Conservation (phyloP, 2,329 filamentous ascomycete species). For the Xylaria sp. region DNA sequence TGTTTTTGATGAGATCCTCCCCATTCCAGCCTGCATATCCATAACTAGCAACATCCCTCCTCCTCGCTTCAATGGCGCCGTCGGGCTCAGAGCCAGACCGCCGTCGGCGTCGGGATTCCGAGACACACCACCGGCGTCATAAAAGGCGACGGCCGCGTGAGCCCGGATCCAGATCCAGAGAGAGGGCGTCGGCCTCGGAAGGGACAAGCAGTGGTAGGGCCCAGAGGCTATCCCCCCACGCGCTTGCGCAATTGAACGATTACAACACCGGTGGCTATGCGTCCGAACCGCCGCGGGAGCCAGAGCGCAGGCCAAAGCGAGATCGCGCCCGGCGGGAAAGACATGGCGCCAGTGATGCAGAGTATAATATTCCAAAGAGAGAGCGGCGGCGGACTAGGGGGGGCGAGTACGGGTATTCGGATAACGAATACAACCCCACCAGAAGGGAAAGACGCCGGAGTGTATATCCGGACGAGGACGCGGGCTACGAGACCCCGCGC, state of each 20-base stretch:
- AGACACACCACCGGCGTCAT: conserved; percentile 39
- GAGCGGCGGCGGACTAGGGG: conserved; percentile 15
- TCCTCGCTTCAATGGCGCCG: conserved; percentile 36
- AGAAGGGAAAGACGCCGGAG: conserved; percentile 25
- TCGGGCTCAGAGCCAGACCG: conserved; percentile 30
- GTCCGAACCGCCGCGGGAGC: conserved; percentile 46
- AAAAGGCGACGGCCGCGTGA: conserved; percentile 41
- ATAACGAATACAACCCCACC: conserved; percentile 24
- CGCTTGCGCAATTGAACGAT: conserved; percentile 67
- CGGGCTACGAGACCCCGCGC: conserved; percentile 26
- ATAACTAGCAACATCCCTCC: neutral
- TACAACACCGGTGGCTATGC: conserved; percentile 52
- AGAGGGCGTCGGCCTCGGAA: conserved; percentile 40
- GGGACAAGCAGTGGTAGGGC: conserved; percentile 35
- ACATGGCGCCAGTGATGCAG: conserved; percentile 29
- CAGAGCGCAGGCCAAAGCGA: conserved; percentile 43
- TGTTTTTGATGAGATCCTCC: neutral
- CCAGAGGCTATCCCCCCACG: conserved; percentile 51
- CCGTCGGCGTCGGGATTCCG: conserved; percentile 32
- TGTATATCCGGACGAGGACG: conserved; percentile 28
- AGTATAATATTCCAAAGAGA: conserved; percentile 37
- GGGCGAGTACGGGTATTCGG: conserved; percentile 21
- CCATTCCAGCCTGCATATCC: conserved; percentile 1
- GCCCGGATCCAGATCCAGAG: conserved; percentile 35
- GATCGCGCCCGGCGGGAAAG: conserved; percentile 36